Percentiles rank a stretch among this genome's conserved stretches.
phyloP scores from a whole-genome alignment of 2,329 filamentous ascomycete genomes.

The Fusarium sp. region DNA sequence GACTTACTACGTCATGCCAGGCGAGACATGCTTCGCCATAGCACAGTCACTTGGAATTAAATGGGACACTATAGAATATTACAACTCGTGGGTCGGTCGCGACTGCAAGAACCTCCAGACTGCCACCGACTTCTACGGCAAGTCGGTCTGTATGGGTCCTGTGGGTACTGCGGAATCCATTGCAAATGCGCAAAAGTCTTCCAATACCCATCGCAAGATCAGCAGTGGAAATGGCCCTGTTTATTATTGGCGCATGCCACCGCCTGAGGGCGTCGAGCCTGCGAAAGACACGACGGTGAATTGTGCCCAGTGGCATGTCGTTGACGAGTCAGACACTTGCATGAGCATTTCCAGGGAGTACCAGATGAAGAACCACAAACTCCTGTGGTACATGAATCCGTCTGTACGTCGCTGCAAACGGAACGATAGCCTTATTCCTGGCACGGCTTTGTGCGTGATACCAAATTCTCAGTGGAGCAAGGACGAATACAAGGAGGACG shows the following conservation, averaged over 20 bases:
- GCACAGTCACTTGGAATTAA: constrained; percentile 5
- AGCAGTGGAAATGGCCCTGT: constrained; percentile 4
- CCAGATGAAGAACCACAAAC: too few relatives aligned
- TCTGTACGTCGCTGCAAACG: background rate
- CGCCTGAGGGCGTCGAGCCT: background rate
- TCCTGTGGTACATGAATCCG: constrained; percentile 16
- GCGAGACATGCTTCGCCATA: constrained; percentile 2
- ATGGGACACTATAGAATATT: constrained; percentile 9
- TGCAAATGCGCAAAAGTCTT: background rate
- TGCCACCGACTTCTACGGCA: constrained; percentile 31
- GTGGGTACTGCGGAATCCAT: constrained; percentile 5
- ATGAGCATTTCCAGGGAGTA: background rate
- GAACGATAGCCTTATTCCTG: constrained; percentile 7
- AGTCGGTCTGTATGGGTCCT: constrained; percentile 24
- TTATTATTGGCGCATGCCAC: background rate
- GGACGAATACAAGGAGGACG: background rate
- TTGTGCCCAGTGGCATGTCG: constrained; percentile 19
- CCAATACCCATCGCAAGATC: background rate
- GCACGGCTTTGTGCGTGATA: constrained; percentile 20
- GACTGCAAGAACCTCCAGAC: constrained; percentile 28
- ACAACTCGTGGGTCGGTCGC: constrained; percentile 24
- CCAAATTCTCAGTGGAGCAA: constrained; percentile 11
- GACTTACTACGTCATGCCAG: background rate
- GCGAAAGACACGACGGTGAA: constrained; percentile 21
- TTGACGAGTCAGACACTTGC: constrained; percentile 15